Base-by-base conservation (phyloP, 805 yeast species). In the Hanseniaspora vineae region DNA sequence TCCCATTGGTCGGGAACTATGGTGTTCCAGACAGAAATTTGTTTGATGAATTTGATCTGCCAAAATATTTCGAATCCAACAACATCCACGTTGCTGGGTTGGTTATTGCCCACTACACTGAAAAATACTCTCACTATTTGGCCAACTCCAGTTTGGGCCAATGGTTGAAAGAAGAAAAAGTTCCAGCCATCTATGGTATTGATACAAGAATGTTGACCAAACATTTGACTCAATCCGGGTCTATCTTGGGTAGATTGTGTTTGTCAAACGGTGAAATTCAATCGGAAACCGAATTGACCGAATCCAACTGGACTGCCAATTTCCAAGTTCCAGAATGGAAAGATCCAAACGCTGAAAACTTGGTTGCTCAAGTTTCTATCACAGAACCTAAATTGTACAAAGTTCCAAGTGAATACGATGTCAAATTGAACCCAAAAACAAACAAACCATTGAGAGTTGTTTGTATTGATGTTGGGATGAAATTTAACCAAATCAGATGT, bases 391-490 rank as follows among this genome's bases (percentile, higher is more conserved):
- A 77, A 42, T 65, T 83, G 52, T 92, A 84, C 70, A 70, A 76
- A 33, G 97, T 97, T 46, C 76, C 78, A 50, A 61, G 73, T 14
- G 70, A 70, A 42, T 32, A 31, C 37, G 54, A 60, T 35, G 53
- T 58, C 32, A 43, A 49, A 9, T 53, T 61, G 20, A 65, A 66
- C 35, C 67, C 77, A 31, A 70, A 75, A 57, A 75, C 70, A 59
- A 96, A 96, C 46, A 80, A 83, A 60, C 71, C 80, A 42, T 66
- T 90, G 54, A 80, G 92, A 66, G 84, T 92, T 54, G 67, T 92
- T 37, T 96, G 96, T 19, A 73, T 92, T 53, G 99, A 92, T 68
- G 96, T 89, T 49, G 99, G 99, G 76, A 85, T 92, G 86, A 92
- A 92, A 70, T 90, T 73, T 72, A 92, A 92, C 70, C 99, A 92